These are phyloP conservation scores for Papilionanthe hybrid DNA, from an alignment of 116 monocot genomes.

Conservation along the genomic window DNA sequence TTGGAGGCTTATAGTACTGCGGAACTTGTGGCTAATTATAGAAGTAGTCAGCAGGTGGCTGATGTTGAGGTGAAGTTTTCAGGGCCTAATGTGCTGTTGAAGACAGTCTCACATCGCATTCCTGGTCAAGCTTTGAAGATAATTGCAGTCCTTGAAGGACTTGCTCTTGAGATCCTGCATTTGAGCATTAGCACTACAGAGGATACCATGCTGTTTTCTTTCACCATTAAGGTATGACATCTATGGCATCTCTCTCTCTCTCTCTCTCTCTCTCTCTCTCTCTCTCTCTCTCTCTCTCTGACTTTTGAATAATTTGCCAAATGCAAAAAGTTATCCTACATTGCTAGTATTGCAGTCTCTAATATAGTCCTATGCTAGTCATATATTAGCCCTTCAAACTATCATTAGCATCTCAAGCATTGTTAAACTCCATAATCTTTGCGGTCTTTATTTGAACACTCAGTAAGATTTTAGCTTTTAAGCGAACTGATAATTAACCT, in stretches of 20 bases:
- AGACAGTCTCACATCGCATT: conserved; percentile 62
- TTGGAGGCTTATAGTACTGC: conserved; percentile 16
- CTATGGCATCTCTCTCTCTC: neutral
- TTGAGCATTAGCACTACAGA: conserved; percentile 64
- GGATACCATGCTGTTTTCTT: conserved; percentile 77
- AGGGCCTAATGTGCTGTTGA: conserved; percentile 70
- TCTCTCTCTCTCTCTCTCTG: too few species aligned
- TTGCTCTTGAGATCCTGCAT: conserved; percentile 75
- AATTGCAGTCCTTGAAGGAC: conserved; percentile 59
- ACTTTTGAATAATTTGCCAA: too few species aligned
- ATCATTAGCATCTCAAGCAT: too few species aligned
- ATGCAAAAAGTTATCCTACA: too few species aligned
- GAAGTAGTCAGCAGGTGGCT: conserved; percentile 20
- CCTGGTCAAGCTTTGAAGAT: conserved; percentile 75
- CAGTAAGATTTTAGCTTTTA: too few species aligned
- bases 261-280: neutral
- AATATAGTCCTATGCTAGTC: too few species aligned
- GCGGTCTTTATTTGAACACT: too few species aligned
- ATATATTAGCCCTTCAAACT: too few species aligned
- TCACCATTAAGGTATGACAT: conserved; percentile 84
- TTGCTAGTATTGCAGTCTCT: too few species aligned
- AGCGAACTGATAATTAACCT: too few species aligned
- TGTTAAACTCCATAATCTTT: too few species aligned
- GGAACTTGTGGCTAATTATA: conserved; percentile 23
- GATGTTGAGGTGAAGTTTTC: conserved; percentile 84